Base-by-base conservation (phyloP, 192 early-diverging fungal species). In the Endogone sp. region DNA sequence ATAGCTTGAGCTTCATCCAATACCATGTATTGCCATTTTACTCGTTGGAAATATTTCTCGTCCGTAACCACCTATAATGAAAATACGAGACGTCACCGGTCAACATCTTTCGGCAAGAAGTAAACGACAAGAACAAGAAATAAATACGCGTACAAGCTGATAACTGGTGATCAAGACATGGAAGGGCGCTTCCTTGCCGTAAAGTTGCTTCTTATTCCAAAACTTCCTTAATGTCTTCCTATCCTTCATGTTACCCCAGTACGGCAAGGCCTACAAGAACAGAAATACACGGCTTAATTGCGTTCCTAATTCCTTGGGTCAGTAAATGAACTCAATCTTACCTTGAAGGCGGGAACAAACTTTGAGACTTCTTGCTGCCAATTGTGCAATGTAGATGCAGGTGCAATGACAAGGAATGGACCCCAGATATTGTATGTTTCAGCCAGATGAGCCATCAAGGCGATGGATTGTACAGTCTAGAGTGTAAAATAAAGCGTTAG, bases 11-110 rank as follows among this genome's bases (percentile, higher is more conserved):
- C 95, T 78, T 97, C 95, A 75, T 97, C 95, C 30, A 97, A 81
- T 29, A 97, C 86, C 93, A 97, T 94, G 70, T 97, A 97, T 82
- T 95, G 93, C 95, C 95, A 97, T 77, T 91, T 90, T 63, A 93
- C 88, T 25, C 93, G 81, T 63, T 88, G 85, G 58, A 97, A 87
- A 68, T 94, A 90, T 44, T 82, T 82, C 61, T 91, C 87, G 65
- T 97, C 95, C n/a, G 88, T 81, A 21, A 94, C 85, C 4, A 91
- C 76, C 75, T 80, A 56, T 23, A 11, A 26, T 2, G 3, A 66
- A 49, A 21, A 24, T 27, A 49, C 32, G 54, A 16, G 0, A 65
- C 28, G 54, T n/a, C n/a, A n/a, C n/a, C n/a, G n/a, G n/a, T n/a
- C n/a, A n/a, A n/a, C n/a, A n/a, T n/a, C n/a, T n/a, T n/a, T n/a